Conservation (phyloP, 306 rosid genomes). For the Carpinus viminea region DNA sequence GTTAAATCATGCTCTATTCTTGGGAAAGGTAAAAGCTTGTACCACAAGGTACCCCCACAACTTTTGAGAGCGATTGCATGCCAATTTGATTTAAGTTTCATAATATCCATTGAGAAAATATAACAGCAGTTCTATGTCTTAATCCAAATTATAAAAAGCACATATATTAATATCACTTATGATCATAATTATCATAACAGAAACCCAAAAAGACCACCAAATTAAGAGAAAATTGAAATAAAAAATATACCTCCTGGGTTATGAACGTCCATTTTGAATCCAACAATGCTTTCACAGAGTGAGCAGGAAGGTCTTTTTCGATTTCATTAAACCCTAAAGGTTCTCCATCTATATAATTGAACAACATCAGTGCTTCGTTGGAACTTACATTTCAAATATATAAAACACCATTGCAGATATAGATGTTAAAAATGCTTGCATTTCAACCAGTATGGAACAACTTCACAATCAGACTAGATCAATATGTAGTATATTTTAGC, state of each 20-base stretch:
- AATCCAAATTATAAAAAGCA: background rate
- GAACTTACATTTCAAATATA: background rate
- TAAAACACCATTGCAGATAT: background rate
- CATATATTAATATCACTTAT: background rate
- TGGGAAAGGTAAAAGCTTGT: background rate
- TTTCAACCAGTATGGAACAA: background rate
- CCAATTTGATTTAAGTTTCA: background rate
- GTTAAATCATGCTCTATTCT: background rate
- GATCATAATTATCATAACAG: background rate
- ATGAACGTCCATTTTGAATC: conserved; percentile 91
- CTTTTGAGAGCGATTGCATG: no score
- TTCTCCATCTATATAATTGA: conserved; percentile 57
- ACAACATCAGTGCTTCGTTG: no score
- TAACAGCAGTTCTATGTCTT: background rate
- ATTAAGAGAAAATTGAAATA: background rate
- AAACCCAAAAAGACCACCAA: background rate
- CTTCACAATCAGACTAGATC: background rate
- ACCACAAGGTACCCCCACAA: background rate
- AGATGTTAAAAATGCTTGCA: background rate
- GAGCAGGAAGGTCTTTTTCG: conserved; percentile 61
- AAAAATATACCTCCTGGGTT: conserved; percentile 63
- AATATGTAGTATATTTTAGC: background rate
- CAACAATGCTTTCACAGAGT: conserved; percentile 49
- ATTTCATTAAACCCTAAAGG: conserved; percentile 56
- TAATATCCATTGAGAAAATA: background rate